Base-by-base conservation (phyloP, 2,329 filamentous ascomycete genomes). In the Talaromyces sp. region DNA sequence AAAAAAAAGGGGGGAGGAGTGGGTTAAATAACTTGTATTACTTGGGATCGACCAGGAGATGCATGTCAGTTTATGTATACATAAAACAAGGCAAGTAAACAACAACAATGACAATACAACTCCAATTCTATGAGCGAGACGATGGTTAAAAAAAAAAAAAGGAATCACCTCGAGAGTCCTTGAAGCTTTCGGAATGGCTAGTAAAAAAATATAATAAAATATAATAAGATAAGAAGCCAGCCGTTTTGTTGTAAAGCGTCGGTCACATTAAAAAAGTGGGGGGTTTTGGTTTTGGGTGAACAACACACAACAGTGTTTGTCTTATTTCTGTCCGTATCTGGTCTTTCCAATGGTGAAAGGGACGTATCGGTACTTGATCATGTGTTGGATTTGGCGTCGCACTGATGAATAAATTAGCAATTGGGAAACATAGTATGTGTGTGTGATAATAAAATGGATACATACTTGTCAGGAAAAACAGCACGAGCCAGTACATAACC, bases 291-390 rank as follows among this genome's bases (percentile, higher is more conserved):
- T 13, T 24, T 24, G 4, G 19, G 4, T 13, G 24, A 9, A 24
- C 11, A 46, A 9, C n/a, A n/a, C n/a, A n/a, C 38, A 31, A 31
- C 29, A 31, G 29, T 27, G 26, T 27, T 27, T 43, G 0, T 32
- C n/a, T 64, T 58, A 64, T 51, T 58, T 52, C 29, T 72, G 73
- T 59, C 79, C 77, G 76, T 95, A 96, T 73, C 85, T 87, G 65
- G 90, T 83, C 85, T 97, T 97, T 77, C 93, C 93, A 66, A 96
- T 86, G 46, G 90, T 88, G 80, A 97, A 96, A 46, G 93, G 92
- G 31, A 96, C 92, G 74, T 96, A 99, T 79, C 93, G 91, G 82
- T 98, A 99, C 82, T 98, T 99, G 84, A 99, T 93, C 95, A 99
- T 99, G 81, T 98, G 95, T 81, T 99, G 95, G 69, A 99, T 99